Base-by-base conservation (phyloP, 495 filamentous ascomycete species). In the Opeltia flavorubescens region DNA sequence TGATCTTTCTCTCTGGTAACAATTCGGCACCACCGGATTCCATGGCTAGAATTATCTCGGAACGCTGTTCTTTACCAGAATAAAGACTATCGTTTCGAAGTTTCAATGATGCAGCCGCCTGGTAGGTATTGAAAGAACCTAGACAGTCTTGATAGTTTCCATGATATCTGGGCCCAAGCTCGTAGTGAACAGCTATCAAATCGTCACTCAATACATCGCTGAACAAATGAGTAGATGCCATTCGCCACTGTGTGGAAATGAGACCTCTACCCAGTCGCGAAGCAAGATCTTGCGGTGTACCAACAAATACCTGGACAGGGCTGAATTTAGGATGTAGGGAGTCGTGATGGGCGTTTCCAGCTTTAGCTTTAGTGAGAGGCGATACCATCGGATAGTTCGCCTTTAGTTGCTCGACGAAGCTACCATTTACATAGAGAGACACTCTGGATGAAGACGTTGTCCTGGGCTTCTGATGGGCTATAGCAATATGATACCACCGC, bases 71-170 rank as follows among this genome's bases (percentile, higher is more conserved):
- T 59, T 87, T 94, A 6, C 87, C 89, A 9, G 86, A 83, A 59
- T 94, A 86, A 21, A 95, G 74, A 42, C 85, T 74, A 58, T 98
- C 91, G 58, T 95, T 95, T 43, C 87, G 82, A 44, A 95, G 70
- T 48, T 89, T 89, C 23, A 98, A 66, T 23, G 84, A 77, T 15
- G 91, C 89, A 21, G 93, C 95, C n/a, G 93, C 88, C 50, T 81
- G 81, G 59, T 96, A 98, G 0, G 91, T 98, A 58, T 95, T 89
- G 56, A 98, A 95, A 13, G 89, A 89, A 8, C 91, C 91, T 18
- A 98, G 70, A 50, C 86, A 88, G 59, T 98, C 91, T 59, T 98
- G 91, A 55, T 89, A 94, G 58, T 95, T 96, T 1, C 91, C 91
- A 60, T 83, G 78, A 55, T 98, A 98, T 28, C 86, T 79, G 18